phyloP scores from a whole-genome alignment of 164 flowering plant genomes.

The Piper betle region DNA sequence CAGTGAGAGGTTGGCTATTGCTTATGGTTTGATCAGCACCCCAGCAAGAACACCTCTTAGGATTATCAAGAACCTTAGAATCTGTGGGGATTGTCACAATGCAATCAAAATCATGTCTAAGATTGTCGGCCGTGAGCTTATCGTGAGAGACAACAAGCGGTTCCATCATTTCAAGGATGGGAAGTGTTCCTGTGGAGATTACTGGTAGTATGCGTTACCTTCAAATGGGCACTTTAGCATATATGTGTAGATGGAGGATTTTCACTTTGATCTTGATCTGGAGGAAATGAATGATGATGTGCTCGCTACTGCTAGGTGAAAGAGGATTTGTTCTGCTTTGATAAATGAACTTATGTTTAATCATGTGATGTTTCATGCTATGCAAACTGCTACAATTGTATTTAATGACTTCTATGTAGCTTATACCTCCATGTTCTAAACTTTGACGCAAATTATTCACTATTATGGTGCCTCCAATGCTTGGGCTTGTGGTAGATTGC shows the following conservation, averaged over 20 bases:
- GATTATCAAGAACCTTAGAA: slow-evolving; percentile 77
- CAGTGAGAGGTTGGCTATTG: slow-evolving; percentile 81
- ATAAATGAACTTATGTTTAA: not conserved
- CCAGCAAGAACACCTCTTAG: slow-evolving; percentile 69
- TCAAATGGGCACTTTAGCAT: not conserved
- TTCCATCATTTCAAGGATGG: slow-evolving; percentile 91
- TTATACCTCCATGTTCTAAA: too few relatives aligned
- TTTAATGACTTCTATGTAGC: not conserved
- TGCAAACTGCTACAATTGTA: not conserved
- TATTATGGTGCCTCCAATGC: too few relatives aligned
- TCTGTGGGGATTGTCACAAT: slow-evolving; percentile 87
- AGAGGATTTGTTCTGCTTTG: not conserved
- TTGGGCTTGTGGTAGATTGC: too few relatives aligned
- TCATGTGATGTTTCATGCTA: not conserved
- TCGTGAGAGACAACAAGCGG: slow-evolving; percentile 80
- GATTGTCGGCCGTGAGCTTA: slow-evolving; percentile 78
- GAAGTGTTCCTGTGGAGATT: slow-evolving; percentile 80
- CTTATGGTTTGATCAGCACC: slow-evolving; percentile 77
- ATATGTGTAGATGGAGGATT: not conserved
- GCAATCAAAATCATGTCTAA: slow-evolving; percentile 85
- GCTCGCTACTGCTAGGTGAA: not conserved
- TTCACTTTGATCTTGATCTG: not conserved
- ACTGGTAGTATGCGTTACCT: slow-evolving; percentile 32
- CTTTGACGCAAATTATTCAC: too few relatives aligned
- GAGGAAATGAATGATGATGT: not conserved